phyloP scores from a whole-genome alignment of 1,284 basidiomycete species.

The Ustilago nuda region DNA sequence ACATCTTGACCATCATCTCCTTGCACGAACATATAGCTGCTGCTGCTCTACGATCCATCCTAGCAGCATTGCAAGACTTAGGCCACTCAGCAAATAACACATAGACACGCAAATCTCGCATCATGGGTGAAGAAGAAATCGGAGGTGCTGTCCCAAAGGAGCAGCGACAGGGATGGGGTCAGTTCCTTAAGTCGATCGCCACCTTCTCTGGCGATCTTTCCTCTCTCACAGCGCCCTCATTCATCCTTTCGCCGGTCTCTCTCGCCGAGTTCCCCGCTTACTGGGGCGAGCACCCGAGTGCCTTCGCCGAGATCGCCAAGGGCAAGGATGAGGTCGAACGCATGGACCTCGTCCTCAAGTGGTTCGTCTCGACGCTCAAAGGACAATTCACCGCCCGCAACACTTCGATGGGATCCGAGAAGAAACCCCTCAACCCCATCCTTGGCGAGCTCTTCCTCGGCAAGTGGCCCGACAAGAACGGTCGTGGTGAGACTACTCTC shows the following conservation, averaged over 20 bases:
- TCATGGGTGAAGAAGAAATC: conserved; percentile 58
- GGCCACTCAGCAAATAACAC: not conserved
- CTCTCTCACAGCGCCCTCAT: conserved; percentile 87
- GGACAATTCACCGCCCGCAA: conserved; percentile 83
- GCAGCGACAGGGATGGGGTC: conserved; percentile 62
- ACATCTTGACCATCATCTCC: conserved; percentile 5
- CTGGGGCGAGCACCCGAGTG: conserved; percentile 69
- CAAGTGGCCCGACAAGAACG: conserved; percentile 82
- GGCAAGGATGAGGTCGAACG: conserved; percentile 67
- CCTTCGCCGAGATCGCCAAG: conserved; percentile 56
- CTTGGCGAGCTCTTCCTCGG: conserved; percentile 92
- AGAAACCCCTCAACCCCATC: conserved; percentile 95
- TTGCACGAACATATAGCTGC: not conserved
- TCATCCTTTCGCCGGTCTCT: conserved; percentile 71
- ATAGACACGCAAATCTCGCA: conserved; percentile 16
- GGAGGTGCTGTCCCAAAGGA: conserved; percentile 56
- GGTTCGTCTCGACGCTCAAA: conserved; percentile 78
- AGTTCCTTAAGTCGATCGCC: conserved; percentile 67
- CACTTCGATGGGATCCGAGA: conserved; percentile 82
- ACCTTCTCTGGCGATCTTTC: conserved; percentile 82
- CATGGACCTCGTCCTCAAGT: conserved; percentile 65
- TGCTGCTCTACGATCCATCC: not conserved
- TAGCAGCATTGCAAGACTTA: not conserved
- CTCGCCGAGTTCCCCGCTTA: conserved; percentile 67
- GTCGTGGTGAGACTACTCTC: conserved; percentile 85